A percentile compares a stretch with the other conserved stretches of the same genome.
These are phyloP conservation scores for Themeda triandra DNA, from an alignment of 176 grass and related monocot species.

Conservation along the genomic window DNA sequence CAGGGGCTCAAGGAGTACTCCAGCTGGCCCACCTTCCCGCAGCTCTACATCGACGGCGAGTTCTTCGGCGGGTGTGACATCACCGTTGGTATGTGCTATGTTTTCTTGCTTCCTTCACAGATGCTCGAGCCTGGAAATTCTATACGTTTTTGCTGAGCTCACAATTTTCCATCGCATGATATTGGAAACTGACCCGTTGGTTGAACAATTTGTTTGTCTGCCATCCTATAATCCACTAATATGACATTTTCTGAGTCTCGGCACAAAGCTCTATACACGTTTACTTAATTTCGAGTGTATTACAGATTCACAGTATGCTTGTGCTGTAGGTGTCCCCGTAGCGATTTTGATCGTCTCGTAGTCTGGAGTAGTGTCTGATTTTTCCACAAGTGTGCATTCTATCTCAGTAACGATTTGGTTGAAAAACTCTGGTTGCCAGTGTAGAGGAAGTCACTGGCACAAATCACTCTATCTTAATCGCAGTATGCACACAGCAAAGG, in stretches of 20 bases:
- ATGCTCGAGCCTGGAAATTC: not conserved
- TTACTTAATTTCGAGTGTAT: not conserved
- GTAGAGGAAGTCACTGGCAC: not conserved
- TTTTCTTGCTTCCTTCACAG: not conserved
- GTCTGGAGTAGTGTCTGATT: not conserved
- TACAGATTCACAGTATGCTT: not conserved
- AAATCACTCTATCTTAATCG: not conserved
- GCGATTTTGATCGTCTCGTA: too few species aligned
- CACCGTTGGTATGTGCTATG: constrained; percentile 45
- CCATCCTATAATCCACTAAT: not conserved
- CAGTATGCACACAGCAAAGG: not conserved
- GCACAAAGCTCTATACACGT: not conserved
- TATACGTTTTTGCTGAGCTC: not conserved
- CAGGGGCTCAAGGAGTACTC: constrained; percentile 98
- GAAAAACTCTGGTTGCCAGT: not conserved
- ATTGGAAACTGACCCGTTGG: not conserved
- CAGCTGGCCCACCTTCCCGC: constrained; percentile 93
- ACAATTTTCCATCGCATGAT: not conserved
- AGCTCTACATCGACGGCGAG: constrained; percentile 94
- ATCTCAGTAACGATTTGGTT: not conserved
- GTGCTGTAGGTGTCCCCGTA: not conserved
- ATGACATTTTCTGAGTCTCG: too few species aligned
- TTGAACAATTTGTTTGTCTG: not conserved
- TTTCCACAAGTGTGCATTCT: not conserved
- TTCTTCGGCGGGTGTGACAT: constrained; percentile 97